These are phyloP conservation scores for Globisporangium canariense DNA, from an alignment of 352 stramenopile species.

Conservation along the genomic window DNA sequence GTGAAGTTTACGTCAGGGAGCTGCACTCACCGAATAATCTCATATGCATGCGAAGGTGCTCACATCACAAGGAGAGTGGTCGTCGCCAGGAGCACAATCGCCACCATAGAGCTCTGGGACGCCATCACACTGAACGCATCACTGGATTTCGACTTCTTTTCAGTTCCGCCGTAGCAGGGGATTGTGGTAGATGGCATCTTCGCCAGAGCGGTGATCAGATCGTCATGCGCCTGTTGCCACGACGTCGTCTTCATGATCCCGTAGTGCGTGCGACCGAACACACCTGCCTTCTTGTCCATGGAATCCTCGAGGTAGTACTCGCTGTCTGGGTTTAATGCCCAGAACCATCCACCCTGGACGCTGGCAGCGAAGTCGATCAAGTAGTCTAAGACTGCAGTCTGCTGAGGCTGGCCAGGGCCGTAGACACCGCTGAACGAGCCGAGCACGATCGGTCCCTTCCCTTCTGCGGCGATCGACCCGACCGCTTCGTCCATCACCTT, in stretches of 20 bases:
- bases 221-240: slow-evolving; percentile 50
- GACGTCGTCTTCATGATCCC: slow-evolving; percentile 50
- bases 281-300: slow-evolving; percentile 32
- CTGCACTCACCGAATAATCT: background rate
- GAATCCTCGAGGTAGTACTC: slow-evolving; percentile 58
- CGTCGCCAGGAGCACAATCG: background rate
- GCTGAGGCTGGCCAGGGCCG: slow-evolving; percentile 40
- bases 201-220: slow-evolving; percentile 43
- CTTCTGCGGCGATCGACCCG: slow-evolving; percentile 27
- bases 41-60: background rate
- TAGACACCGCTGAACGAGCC: slow-evolving; percentile 70
- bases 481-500: slow-evolving; percentile 43
- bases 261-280: slow-evolving; percentile 54
- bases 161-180: slow-evolving; percentile 51
- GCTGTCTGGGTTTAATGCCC: slow-evolving; percentile 58
- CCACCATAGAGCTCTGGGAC: background rate
- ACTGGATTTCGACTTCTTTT: slow-evolving; percentile 4
- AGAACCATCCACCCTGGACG: slow-evolving; percentile 62
- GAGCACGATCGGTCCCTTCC: slow-evolving; percentile 44
- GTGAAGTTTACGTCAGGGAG: background rate
- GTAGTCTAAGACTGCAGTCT: slow-evolving; percentile 53
- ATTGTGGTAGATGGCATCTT: slow-evolving; percentile 42
- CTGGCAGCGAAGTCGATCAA: slow-evolving; percentile 54
- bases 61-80: background rate
- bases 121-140: background rate